These are phyloP conservation scores for Aspergillus ostianus DNA, from an alignment of 495 filamentous ascomycete genomes.

Conservation along the genomic window DNA sequence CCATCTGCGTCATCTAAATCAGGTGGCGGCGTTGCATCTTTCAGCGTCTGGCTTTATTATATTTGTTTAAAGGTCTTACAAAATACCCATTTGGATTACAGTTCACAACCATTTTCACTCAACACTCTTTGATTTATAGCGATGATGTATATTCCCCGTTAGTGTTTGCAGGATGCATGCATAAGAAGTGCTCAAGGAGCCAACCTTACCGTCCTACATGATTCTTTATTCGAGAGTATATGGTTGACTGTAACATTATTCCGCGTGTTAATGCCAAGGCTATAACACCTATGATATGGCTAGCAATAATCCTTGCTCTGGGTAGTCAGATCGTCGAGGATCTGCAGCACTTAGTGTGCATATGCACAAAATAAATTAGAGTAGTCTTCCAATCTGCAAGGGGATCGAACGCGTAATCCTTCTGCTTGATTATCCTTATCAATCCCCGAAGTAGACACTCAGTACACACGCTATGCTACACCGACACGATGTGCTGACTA, in stretches of 20 bases:
- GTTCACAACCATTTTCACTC: neutral
- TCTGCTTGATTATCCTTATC: neutral
- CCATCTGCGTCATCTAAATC: constrained; percentile 6
- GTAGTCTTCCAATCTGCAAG: too few relatives aligned
- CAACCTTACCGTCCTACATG: neutral
- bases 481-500: neutral
- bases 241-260: neutral
- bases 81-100: constrained; percentile 14
- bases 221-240: neutral
- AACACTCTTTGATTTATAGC: neutral
- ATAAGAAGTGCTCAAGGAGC: neutral
- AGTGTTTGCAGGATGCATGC: neutral
- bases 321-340: too few relatives aligned
- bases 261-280: too few relatives aligned
- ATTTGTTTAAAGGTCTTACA: constrained; percentile 8
- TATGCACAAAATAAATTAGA: too few relatives aligned
- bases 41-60: constrained; percentile 11
- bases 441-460: neutral
- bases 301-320: too few relatives aligned
- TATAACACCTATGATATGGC: too few relatives aligned
- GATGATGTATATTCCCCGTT: neutral
- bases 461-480: too few relatives aligned
- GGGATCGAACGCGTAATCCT: neutral
- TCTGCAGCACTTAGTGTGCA: too few relatives aligned
- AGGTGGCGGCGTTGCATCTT: constrained; percentile 11